Base-by-base conservation (phyloP, 768 basidiomycete genomes). In the Russula brevipes region DNA sequence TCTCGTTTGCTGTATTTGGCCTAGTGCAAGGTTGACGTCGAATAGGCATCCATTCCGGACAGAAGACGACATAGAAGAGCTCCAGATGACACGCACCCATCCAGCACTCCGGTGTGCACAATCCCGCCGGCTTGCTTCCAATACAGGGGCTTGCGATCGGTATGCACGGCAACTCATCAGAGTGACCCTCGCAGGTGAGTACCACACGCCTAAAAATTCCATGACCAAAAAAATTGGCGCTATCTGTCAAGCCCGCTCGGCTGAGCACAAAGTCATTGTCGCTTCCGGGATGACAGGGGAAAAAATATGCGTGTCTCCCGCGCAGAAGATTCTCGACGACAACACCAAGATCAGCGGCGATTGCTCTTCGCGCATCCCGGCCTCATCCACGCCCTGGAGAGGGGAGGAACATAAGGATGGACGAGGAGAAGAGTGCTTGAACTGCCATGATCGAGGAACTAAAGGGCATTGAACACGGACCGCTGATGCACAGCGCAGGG, bases 11-110 rank as follows among this genome's bases (percentile, higher is more conserved):
- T 14, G 16, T 14, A 46, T 53, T 33, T 46, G 51, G 61, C 8
- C 14, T 38, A 42, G 54, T 45, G 41, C n/a, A 54, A 42, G 49
- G 46, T 38, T 8, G 11, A n/a, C 6, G 24, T 24, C 24, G 24
- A 53, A 45, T 54, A 38, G 39, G 19, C 4, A 30, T 24, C 19
- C 24, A 7, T 45, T 11, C 12, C 19, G 9, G 62, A 59, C 45
- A 59, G 45, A 30, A 39, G 39, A 54, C 49, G 45, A 14, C n/a
- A 52, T 41, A 63, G 62, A 63, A 63, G 62, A 14, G 2, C 35
- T 16, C 38, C 19, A n/a, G 36, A 35, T 47, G 57, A 35, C 31
- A 41, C 9, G 53, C 35, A 35, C 42, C 44, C 17, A 35, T 46
- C 39, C 33, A 17, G 16, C 16, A n/a, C 5, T 50, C 57, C 46